Conservation (phyloP, 2,329 filamentous ascomycete genomes). For the Claviceps capensis region DNA sequence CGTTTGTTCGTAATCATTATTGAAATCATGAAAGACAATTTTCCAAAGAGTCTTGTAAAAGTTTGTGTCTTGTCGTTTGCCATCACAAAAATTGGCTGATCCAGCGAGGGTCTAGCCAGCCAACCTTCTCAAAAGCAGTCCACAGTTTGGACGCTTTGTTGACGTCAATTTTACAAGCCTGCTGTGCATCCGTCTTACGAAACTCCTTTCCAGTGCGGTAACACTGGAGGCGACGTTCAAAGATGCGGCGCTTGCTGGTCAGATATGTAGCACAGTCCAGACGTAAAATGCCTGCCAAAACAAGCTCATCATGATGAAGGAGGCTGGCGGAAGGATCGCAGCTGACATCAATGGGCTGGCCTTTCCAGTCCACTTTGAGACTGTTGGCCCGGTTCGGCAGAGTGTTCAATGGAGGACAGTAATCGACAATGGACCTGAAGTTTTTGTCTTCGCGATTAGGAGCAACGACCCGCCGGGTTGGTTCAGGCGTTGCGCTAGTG, state of each 20-base stretch:
- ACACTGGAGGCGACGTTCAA: constrained; percentile 58
- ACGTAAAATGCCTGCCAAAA: constrained; percentile 63
- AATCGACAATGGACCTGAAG: constrained; percentile 58
- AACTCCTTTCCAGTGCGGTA: constrained; percentile 65
- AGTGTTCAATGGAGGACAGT: constrained; percentile 53
- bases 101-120: constrained; percentile 55
- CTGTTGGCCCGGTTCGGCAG: constrained; percentile 54
- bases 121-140: constrained; percentile 75
- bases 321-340: constrained; percentile 55
- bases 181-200: constrained; percentile 87
- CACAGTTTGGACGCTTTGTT: constrained; percentile 93
- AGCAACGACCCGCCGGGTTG: constrained; percentile 37
- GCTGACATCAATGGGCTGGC: constrained; percentile 60
- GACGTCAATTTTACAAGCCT: constrained; percentile 96
- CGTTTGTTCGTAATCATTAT: not conserved
- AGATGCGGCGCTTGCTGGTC: constrained; percentile 86
- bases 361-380: constrained; percentile 81
- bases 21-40: not conserved
- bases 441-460: constrained; percentile 73
- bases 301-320: constrained; percentile 66
- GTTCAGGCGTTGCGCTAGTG: constrained; percentile 35
- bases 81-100: constrained; percentile 22
- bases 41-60: not conserved
- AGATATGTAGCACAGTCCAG: constrained; percentile 82
- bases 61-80: no score